These are phyloP conservation scores for Phyllosticta citriasiana DNA, from an alignment of 2,329 filamentous ascomycete genomes.

Conservation along the genomic window DNA sequence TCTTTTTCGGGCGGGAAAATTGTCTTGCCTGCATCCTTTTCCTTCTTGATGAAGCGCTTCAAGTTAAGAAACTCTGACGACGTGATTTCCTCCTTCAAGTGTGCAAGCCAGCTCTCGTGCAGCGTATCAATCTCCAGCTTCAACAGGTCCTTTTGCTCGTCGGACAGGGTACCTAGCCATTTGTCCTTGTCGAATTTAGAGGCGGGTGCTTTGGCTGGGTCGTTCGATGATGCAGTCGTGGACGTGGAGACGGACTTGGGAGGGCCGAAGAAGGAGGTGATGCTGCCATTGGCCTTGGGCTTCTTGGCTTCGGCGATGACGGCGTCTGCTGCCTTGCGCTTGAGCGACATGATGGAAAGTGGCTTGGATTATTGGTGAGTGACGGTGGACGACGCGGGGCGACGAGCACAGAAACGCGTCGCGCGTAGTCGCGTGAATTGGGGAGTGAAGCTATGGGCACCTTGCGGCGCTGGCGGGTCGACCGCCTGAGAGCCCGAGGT, in stretches of 20 bases:
- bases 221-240: constrained; percentile 17
- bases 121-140: constrained; percentile 86
- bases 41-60: constrained; percentile 76
- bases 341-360: constrained; percentile 35
- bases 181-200: constrained; percentile 75
- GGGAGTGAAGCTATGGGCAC: not conserved
- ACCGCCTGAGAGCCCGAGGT: not conserved
- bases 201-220: constrained; percentile 19
- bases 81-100: constrained; percentile 76
- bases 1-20: constrained; percentile 83
- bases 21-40: constrained; percentile 62
- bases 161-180: constrained; percentile 71
- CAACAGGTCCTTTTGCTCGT: constrained; percentile 74
- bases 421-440: not conserved
- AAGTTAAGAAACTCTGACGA: constrained; percentile 73
- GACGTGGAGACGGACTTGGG: constrained; percentile 43
- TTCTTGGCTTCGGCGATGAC: constrained; percentile 39
- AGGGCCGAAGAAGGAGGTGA: constrained; percentile 79
- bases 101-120: constrained; percentile 81
- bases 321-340: constrained; percentile 39
- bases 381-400: not conserved
- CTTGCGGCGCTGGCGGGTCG: not conserved
- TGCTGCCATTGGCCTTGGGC: constrained; percentile 56
- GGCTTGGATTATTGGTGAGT: not conserved
- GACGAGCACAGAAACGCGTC: not conserved